phyloP scores from a whole-genome alignment of 345 rosid species.

The Garcia nutans region DNA sequence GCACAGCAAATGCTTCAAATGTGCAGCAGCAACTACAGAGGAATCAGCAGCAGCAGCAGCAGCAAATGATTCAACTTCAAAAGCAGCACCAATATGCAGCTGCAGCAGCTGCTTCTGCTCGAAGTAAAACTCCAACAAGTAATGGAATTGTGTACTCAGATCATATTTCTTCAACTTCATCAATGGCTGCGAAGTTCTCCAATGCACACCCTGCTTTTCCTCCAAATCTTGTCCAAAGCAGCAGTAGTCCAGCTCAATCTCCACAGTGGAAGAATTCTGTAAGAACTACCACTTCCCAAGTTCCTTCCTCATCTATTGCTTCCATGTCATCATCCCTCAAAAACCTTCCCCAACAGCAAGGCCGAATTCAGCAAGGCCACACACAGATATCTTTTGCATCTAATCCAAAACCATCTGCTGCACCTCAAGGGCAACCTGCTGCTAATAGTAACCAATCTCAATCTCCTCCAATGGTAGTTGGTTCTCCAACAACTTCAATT shows the following conservation, averaged over 20 bases:
- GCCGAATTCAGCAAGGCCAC: conserved; percentile 60
- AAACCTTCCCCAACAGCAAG: conserved; percentile 65
- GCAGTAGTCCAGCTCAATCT: conserved; percentile 59
- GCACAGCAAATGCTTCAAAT: conserved; percentile 33
- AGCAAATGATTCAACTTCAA: conserved; percentile 65
- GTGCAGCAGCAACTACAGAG: conserved; percentile 51
- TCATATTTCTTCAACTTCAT: conserved; percentile 46
- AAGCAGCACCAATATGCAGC: conserved; percentile 63
- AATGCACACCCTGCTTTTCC: conserved; percentile 58
- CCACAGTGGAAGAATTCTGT: conserved; percentile 84
- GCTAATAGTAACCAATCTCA: conserved; percentile 54
- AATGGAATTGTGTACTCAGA: conserved; percentile 67
- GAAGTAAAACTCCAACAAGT: conserved; percentile 63
- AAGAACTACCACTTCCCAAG: conserved; percentile 54
- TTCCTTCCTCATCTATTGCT: conserved; percentile 51
- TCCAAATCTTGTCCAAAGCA: conserved; percentile 69
- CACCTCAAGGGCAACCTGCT: conserved; percentile 51
- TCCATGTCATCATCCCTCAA: conserved; percentile 58
- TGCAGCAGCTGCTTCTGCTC: conserved; percentile 53
- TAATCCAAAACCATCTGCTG: conserved; percentile 51
- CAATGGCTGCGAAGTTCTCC: conserved; percentile 60
- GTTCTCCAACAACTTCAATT: conserved; percentile 78
- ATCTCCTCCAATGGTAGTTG: conserved; percentile 63
- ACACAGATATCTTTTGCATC: conserved; percentile 77
- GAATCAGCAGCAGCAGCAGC: conserved; percentile 23